Evolutionary conservation across 2,329 filamentous ascomycete genomes (phyloP).

Genomic region (Penicillium vulpinum): DNA sequence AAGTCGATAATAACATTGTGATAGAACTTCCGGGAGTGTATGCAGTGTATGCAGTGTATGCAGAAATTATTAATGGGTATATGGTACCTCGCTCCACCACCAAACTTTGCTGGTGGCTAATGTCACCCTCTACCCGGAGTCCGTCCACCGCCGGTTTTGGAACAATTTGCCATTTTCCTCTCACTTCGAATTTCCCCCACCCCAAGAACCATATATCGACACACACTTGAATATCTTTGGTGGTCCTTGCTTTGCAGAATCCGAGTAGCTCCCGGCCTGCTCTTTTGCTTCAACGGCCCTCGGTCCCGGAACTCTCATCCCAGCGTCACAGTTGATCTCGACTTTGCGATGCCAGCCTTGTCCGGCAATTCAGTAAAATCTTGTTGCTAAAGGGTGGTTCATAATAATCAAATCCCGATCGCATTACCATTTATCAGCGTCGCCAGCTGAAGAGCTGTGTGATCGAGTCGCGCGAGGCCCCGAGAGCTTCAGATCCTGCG

Average conservation of each 20-base stretch:
- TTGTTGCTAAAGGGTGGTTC: conserved; percentile 16
- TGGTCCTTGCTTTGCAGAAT: background rate
- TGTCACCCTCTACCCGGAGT: conserved; percentile 15
- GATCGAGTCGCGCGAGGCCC: conserved; percentile 7
- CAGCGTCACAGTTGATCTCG: conserved; percentile 6
- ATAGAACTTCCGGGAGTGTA: background rate
- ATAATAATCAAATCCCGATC: conserved; percentile 2
- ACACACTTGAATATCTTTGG: background rate
- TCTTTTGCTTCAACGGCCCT: conserved; percentile 10
- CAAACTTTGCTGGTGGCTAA: conserved; percentile 13
- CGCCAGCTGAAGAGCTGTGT: conserved; percentile 5
- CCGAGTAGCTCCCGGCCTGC: background rate
- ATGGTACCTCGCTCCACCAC: conserved; percentile 14
- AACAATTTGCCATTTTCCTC: conserved; percentile 12
- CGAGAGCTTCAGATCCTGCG: conserved; percentile 15
- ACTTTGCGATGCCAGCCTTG: conserved; percentile 29
- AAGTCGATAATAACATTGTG: background rate
- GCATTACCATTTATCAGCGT: conserved; percentile 6
- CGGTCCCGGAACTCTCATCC: conserved; percentile 6
- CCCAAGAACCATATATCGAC: background rate
- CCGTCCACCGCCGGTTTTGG: conserved; percentile 21
- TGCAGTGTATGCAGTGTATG: no score
- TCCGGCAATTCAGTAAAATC: conserved; percentile 21
- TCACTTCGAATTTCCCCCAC: background rate
- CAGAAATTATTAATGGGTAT: background rate